Evolutionary conservation across 768 basidiomycete species (phyloP), one percentile per base, ranked within the genome.

Genomic region (Rhodosporidiobolus sp.): DNA sequence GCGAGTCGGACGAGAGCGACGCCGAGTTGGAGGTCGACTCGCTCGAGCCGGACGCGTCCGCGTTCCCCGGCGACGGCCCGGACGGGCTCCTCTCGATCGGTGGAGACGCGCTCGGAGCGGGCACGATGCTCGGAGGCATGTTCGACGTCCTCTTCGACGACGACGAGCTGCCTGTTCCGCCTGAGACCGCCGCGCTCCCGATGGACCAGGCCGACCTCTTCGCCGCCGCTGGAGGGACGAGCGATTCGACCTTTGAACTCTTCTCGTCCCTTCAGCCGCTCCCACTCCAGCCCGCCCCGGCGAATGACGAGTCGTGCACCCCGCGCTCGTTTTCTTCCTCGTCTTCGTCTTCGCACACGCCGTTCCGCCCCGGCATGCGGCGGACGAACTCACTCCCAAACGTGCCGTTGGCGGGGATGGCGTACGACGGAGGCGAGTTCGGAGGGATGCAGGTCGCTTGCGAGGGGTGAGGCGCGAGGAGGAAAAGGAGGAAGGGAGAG

Each of bases 1-100:
- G n/a, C n/a, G 61, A 49, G 9, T 28, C 50, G 48, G 61, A 63
- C 61, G 61, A 63, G 28, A 52, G 19, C 61, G 49, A 52, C 20
- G 12, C 53, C 50, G 62, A 46, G 30, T 9, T 45, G 28, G 54
- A 19, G 38, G 38, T 43, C 38, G 38, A 43, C 38, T 43, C 38
- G 8, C 8, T 14, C 38, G 8, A 7, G 8, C 14, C 38, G 8
- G 38, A 7, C 38, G 7, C 38, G 38, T 43, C 14, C 38, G 38
- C 7, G 7, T 43, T 14, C 38, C 14, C 38, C 38, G 8, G 7
- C 38, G 38, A 43, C 38, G 38, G 38, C 38, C 8, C 38, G 8
- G 38, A 14, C 38, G 14, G 38, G 8, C 19, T 43, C 57, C 34
- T 12, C 19, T 28, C 17, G 10, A 35, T 16, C n/a, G n/a, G n/a